These are phyloP conservation scores for Neurospora hispaniola DNA, from an alignment of 495 filamentous ascomycete genomes.

Conservation along the genomic window DNA sequence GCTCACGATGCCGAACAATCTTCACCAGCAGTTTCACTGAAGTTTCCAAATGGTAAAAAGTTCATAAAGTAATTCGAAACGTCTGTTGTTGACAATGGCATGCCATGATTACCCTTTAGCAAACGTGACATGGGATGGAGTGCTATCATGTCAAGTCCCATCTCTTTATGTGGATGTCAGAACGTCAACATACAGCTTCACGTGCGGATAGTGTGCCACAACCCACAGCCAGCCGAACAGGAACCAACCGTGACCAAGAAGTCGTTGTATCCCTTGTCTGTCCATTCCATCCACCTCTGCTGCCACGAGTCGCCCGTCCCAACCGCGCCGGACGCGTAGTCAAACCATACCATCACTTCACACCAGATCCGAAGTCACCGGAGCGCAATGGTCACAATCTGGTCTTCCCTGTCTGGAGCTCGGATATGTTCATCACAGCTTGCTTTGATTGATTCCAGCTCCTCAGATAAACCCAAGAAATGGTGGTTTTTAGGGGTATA, in stretches of 20 bases:
- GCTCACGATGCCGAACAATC: neutral
- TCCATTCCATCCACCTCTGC: neutral
- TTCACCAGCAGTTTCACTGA: neutral
- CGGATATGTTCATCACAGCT: neutral
- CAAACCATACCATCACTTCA: neutral
- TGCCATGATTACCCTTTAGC: neutral
- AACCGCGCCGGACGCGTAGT: neutral
- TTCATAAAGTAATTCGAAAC: neutral
- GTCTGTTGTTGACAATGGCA: neutral
- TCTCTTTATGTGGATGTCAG: neutral
- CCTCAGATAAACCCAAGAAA: neutral
- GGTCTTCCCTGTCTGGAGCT: neutral
- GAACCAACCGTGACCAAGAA: neutral
- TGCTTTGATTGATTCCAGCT: neutral
- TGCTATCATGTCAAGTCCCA: neutral
- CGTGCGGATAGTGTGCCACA: neutral
- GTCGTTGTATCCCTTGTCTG: neutral
- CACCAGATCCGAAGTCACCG: neutral
- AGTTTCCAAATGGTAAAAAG: neutral
- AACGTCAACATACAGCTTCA: neutral
- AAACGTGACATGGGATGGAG: no score
- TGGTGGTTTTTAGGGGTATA: conserved; percentile 6
- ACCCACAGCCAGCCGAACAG: neutral
- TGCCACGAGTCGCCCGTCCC: neutral
- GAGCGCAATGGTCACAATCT: neutral